A percentile compares a stretch with the other conserved stretches of the same genome.
Conservation (phyloP, 2,329 filamentous ascomycete genomes). For the Talaromyces sp. region DNA sequence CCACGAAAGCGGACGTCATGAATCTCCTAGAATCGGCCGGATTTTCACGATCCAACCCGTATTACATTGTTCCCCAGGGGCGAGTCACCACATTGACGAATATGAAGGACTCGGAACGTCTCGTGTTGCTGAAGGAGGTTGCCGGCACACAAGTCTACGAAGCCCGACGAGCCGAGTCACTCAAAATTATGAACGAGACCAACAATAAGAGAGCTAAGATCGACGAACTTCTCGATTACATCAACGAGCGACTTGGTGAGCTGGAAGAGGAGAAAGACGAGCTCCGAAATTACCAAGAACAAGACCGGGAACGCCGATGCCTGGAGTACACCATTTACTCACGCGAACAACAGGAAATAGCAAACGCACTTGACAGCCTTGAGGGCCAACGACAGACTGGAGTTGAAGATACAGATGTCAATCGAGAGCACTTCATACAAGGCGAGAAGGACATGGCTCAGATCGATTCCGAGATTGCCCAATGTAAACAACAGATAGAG, state of each 20-base stretch:
- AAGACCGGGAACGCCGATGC: constrained; percentile 85
- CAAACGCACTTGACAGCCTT: constrained; percentile 73
- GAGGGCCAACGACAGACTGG: constrained; percentile 78
- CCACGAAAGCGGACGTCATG: constrained; percentile 89
- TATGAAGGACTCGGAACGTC: constrained; percentile 92
- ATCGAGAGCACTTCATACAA: constrained; percentile 69
- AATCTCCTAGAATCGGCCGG: constrained; percentile 93
- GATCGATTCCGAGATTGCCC: constrained; percentile 73
- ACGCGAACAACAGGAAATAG: constrained; percentile 76
- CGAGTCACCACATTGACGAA: constrained; percentile 94
- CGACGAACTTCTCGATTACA: constrained; percentile 84
- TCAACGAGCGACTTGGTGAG: constrained; percentile 82
- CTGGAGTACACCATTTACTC: constrained; percentile 94
- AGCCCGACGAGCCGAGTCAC: constrained; percentile 79
- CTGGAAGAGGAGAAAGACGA: constrained; percentile 98
- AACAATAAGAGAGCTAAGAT: constrained; percentile 94
- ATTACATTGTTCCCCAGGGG: constrained; percentile 98
- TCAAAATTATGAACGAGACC: constrained; percentile 96
- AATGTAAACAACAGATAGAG: constrained; percentile 77
- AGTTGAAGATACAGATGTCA: constrained; percentile 77
- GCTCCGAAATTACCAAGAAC: constrained; percentile 87
- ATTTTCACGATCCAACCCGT: constrained; percentile 95
- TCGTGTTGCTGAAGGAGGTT: constrained; percentile 94
- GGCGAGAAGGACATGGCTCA: constrained; percentile 74
- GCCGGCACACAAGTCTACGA: constrained; percentile 97